Evolutionary conservation across 768 basidiomycete genomes (phyloP), one percentile per base, ranked within the genome.

Genomic region (Inosperma sp.): DNA sequence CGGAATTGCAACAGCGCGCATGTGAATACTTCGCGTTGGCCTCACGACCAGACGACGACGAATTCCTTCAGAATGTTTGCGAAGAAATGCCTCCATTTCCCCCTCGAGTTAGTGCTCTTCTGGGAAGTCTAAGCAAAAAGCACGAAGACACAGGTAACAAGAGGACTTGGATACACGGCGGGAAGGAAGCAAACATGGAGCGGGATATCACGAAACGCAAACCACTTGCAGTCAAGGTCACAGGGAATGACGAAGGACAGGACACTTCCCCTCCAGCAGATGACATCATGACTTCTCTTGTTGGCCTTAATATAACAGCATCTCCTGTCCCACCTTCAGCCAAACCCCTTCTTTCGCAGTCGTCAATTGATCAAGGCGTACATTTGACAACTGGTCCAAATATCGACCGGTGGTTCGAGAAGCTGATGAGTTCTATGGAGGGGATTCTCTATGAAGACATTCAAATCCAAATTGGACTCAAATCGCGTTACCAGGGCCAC

Each of bases 21-120:
- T 98, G 95, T 80, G 96, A 99, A 70, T 98, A 93, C 65, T 88
- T 89, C 54, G 87, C 91, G 0, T 75, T 99, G 16, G 88, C 95
- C 9, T 82, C 78, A 21, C 76, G 92, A 30, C 73, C 85, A 16
- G 92, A 94, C 43, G 92, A 93, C 29, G 94, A 98, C 60, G 93
- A 93, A 56, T 76, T 98, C 36, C 73, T 99, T 35, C 89, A 93
- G 63, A 90, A 91, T 55, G 82, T 98, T 12, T 97, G 94, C 65
- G 96, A 98, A 66, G 96, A 98, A 69, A 98, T 99, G 86, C 96
- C 96, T 1, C 93, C 95, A 4, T 99, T 96, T 77, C 94, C 95
- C 3, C 88, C 95, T 46, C 82, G 96, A 40, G 89, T 92, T 57
- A 95, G 93, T 52, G 87, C 94, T 2, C 75, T 99, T 7, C 75